Evolutionary conservation across 1,139 yeast genomes (phyloP).

Genomic region (Blastobotrys raffinosifermentans): DNA sequence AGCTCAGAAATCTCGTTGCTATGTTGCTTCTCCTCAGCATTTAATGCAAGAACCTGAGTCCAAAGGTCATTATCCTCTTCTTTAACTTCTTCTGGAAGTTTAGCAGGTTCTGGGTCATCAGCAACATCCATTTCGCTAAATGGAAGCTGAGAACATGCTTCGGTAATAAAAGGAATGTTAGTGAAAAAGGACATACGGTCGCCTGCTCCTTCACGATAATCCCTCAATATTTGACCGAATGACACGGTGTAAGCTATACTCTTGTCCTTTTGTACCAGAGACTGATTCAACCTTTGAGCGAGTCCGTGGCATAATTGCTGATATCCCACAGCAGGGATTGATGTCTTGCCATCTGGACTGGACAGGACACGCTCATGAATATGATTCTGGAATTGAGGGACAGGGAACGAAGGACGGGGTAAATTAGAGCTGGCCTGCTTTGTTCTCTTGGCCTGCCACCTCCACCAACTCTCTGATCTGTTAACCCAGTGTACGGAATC

Average conservation of each 20-base stretch:
- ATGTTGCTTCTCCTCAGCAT: constrained; percentile 3
- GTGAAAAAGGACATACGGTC: constrained; percentile 24
- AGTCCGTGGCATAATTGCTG: too few species aligned
- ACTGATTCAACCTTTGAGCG: too few species aligned
- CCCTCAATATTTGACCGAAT: constrained; percentile 29
- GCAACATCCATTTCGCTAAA: constrained; percentile 20
- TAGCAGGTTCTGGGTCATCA: constrained; percentile 13
- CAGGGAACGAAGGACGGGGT: too few species aligned
- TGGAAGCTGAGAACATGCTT: constrained; percentile 26
- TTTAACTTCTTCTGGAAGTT: not conserved
- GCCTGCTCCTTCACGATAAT: constrained; percentile 7
- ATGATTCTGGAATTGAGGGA: too few species aligned
- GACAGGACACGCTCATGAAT: too few species aligned
- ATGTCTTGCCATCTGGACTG: too few species aligned
- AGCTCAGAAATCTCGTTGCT: constrained; percentile 8
- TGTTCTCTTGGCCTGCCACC: constrained; percentile 20
- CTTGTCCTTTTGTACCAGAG: too few species aligned
- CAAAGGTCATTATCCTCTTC: constrained; percentile 16
- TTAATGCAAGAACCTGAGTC: constrained; percentile 14
- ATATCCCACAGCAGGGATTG: too few species aligned
- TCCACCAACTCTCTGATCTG: constrained; percentile 25
- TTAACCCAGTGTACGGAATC: constrained; percentile 31
- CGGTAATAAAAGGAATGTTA: constrained; percentile 28
- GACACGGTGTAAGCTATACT: constrained; percentile 33
- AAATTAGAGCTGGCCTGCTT: constrained; percentile 8